Evolutionary conservation across 108 stramenopile species (phyloP), one percentile per base, ranked within the genome.

Genomic region (Seminavis robusta): DNA sequence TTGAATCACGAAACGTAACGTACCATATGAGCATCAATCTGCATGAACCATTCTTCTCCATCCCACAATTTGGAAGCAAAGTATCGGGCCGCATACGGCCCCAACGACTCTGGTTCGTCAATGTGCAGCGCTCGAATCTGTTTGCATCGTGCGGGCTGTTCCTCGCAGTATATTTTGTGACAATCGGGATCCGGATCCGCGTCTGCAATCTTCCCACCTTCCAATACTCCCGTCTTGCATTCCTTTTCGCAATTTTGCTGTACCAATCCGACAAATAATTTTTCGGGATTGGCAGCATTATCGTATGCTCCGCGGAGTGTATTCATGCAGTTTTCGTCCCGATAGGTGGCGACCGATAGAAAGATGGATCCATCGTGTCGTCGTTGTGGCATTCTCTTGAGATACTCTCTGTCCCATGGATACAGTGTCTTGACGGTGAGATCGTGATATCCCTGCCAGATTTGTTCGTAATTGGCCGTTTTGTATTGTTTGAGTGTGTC

Each of bases 41-140:
- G 97, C 88, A 98, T 90, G 71, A 84, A 98, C 81, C 85, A 98
- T 48, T 71, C 56, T 64, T 98, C 94, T n/a, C 95, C 97, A 55
- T 83, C 62, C 94, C 95, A 98, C 31, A 98, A 63, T 63, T 95
- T 96, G 44, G 79, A 77, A 11, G 84, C 83, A 76, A 96, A 85
- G 57, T 87, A 97, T 40, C 96, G 74, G 11, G 94, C 96, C 39
- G 95, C 89, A 56, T 94, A 96, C 0, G 97, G 96, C 9, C 95
- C 96, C 24, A 97, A 65, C 9, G 84, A 71, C 70, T 95, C 95
- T n/a, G 81, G 62, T 57, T 98, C 98, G 45, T 96, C 80, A 45
- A 96, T 78, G 50, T 73, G 64, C 60, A 98, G 71, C 10, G 88
- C 42, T 10, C 95, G 81, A 19, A 97, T 67, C 37, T 86, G 86